phyloP scores from a whole-genome alignment of 75 land plant genomes.

The Larix kaempferi region DNA sequence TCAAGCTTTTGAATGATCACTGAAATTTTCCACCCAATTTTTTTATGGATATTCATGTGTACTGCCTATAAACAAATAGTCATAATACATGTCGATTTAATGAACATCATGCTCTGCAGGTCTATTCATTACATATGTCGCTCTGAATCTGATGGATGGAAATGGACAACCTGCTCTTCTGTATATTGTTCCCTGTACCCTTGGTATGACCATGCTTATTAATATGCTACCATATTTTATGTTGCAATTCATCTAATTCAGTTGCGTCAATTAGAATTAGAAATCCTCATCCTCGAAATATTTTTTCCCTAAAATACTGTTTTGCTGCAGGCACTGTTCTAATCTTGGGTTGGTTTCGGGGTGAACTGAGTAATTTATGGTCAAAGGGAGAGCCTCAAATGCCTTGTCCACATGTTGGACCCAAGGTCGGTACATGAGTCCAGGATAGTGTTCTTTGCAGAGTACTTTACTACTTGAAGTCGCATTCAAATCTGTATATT shows the following conservation, averaged over 20 bases:
- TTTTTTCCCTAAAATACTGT: background rate
- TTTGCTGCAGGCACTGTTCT: slow-evolving; percentile 59
- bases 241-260: background rate
- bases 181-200: slow-evolving; percentile 93
- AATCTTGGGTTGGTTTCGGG: slow-evolving; percentile 64
- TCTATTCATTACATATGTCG: slow-evolving; percentile 84
- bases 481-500: background rate
- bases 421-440: background rate
- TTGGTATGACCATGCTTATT: slow-evolving; percentile 53
- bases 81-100: background rate
- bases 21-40: background rate
- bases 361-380: slow-evolving; percentile 72
- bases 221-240: background rate
- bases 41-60: background rate
- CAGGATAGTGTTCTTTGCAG: background rate
- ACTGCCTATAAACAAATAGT: background rate
- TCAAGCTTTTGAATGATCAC: background rate
- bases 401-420: slow-evolving; percentile 44
- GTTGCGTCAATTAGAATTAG: background rate
- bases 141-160: slow-evolving; percentile 95
- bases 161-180: slow-evolving; percentile 97
- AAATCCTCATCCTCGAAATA: background rate
- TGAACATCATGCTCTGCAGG: slow-evolving; percentile 40
- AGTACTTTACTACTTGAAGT: background rate
- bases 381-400: slow-evolving; percentile 62